A percentile compares a stretch with the other conserved stretches of the same genome.
These are phyloP conservation scores for Cladosporium sp. DNA, from an alignment of 2,329 filamentous ascomycete genomes.

Conservation along the genomic window DNA sequence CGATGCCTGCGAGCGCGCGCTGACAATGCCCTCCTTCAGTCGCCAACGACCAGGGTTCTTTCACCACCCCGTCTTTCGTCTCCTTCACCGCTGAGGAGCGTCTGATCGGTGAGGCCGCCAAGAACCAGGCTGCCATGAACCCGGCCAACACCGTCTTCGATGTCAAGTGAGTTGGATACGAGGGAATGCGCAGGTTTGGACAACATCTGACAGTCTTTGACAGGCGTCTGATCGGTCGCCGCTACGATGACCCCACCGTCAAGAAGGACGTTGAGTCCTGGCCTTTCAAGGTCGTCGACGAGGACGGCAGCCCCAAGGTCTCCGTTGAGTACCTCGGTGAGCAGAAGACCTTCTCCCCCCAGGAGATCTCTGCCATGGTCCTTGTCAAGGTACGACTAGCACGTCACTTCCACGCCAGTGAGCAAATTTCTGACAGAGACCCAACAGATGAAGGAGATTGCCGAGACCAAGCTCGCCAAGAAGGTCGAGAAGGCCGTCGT, in stretches of 20 bases:
- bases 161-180: conserved; percentile 60
- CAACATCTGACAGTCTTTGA: conserved; percentile 29
- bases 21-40: conserved; percentile 37
- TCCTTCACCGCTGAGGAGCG: conserved; percentile 99
- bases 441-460: conserved; percentile 94
- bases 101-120: conserved; percentile 98
- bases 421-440: conserved; percentile 17
- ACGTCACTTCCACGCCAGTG: not conserved
- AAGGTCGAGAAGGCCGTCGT: conserved; percentile 99
- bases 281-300: conserved; percentile 98
- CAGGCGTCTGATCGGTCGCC: conserved; percentile 95
- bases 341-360: conserved; percentile 92
- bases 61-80: conserved; percentile 98
- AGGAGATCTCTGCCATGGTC: conserved; percentile 99
- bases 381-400: conserved; percentile 78
- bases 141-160: conserved; percentile 97
- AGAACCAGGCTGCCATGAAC: conserved; percentile 99
- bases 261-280: conserved; percentile 99
- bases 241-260: conserved; percentile 91
- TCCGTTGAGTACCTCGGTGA: conserved; percentile 94
- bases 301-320: conserved; percentile 82
- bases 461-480: conserved; percentile 97
- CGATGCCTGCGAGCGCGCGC: conserved; percentile 7
- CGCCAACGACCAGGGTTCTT: conserved; percentile 99
- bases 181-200: conserved; percentile 1